phyloP scores from a whole-genome alignment of 108 stramenopile species.

The Cyclotella distinguenda region DNA sequence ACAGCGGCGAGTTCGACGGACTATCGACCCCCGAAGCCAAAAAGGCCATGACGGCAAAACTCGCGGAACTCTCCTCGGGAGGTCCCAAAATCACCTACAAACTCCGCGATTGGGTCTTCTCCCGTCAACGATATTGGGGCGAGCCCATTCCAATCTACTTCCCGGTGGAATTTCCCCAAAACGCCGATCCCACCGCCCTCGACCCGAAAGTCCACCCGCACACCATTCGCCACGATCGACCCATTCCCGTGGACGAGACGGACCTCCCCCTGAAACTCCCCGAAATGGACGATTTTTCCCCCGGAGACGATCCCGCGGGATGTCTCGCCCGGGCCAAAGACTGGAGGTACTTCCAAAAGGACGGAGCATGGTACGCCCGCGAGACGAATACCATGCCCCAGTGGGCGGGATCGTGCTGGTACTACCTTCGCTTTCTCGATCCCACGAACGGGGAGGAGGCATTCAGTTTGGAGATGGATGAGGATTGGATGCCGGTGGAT shows the following conservation, averaged over 20 bases:
- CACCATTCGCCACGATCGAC: constrained; percentile 86
- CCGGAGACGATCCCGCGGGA: constrained; percentile 95
- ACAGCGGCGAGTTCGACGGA: constrained; percentile 89
- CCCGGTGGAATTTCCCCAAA: constrained; percentile 91
- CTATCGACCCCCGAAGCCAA: constrained; percentile 72
- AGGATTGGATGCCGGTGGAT: constrained; percentile 97
- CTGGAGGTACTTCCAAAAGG: constrained; percentile 94
- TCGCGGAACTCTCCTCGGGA: constrained; percentile 64
- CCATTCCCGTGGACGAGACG: constrained; percentile 91
- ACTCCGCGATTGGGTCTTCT: constrained; percentile 98
- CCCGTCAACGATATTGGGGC: constrained; percentile 97
- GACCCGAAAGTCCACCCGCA: constrained; percentile 80
- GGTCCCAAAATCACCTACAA: constrained; percentile 91
- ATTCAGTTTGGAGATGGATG: constrained; percentile 78
- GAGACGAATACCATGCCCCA: constrained; percentile 99
- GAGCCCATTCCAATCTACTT: constrained; percentile 99
- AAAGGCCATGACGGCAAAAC: constrained; percentile 70
- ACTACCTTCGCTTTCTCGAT: constrained; percentile 95
- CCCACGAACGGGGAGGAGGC: constrained; percentile 81
- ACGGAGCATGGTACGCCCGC: constrained; percentile 93
- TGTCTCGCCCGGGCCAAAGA: constrained; percentile 94
- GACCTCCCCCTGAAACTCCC: constrained; percentile 93
- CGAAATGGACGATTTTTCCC: constrained; percentile 91
- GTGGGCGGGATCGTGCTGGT: constrained; percentile 99
- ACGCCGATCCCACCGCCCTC: constrained; percentile 65